These are phyloP conservation scores for Ceratobasidium sp. DNA, from an alignment of 1,284 basidiomycete genomes.

Conservation along the genomic window DNA sequence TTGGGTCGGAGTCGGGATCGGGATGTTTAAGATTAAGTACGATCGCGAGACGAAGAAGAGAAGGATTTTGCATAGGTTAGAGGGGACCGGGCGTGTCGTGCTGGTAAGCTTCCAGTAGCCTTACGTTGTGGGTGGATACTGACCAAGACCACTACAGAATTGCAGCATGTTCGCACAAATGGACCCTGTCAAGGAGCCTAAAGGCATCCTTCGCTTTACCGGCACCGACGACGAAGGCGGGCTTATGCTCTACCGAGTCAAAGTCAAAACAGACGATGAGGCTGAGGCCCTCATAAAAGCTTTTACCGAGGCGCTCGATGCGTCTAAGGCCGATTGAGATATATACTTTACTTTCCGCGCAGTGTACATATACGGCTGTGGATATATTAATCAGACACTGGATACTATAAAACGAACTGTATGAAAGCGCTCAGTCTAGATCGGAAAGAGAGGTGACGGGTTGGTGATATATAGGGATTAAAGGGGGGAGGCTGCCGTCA, in stretches of 20 bases:
- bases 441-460: slow-evolving; percentile 27
- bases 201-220: slow-evolving; percentile 34
- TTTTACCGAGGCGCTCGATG: slow-evolving; percentile 34
- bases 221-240: slow-evolving; percentile 28
- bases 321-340: slow-evolving; percentile 2
- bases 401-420: slow-evolving; percentile 5
- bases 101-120: slow-evolving; percentile 37
- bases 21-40: slow-evolving; percentile 48
- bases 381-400: slow-evolving; percentile 28
- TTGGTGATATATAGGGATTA: slow-evolving; percentile 4
- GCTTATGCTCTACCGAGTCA: slow-evolving; percentile 39
- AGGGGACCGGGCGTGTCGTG: slow-evolving; percentile 45
- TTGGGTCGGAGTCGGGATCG: slow-evolving; percentile 47
- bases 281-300: slow-evolving; percentile 21
- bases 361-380: slow-evolving; percentile 33
- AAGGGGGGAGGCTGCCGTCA: slow-evolving; percentile 4
- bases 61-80: slow-evolving; percentile 46
- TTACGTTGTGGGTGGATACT: not conserved
- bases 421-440: slow-evolving; percentile 8
- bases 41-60: slow-evolving; percentile 48
- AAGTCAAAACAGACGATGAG: slow-evolving; percentile 42
- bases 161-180: slow-evolving; percentile 27
- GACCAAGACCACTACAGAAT: slow-evolving; percentile 17
- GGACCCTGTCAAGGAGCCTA: slow-evolving; percentile 32
- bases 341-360: not conserved